Evolutionary conservation across 495 filamentous ascomycete species (phyloP).

Genomic region (Penicillium dipodomyicola): DNA sequence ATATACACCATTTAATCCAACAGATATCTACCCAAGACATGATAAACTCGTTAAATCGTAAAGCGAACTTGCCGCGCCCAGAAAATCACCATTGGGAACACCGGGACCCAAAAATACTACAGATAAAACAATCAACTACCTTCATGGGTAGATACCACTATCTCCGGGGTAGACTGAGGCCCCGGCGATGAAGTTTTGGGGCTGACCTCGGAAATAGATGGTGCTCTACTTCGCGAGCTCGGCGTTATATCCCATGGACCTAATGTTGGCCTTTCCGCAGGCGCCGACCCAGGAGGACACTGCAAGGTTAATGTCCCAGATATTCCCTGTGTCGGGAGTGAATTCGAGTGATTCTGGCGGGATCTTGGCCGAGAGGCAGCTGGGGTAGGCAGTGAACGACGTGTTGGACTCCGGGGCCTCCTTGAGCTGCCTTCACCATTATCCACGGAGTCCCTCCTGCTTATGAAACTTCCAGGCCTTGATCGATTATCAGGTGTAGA

Average conservation of each 20-base stretch:
- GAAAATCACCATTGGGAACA: background rate
- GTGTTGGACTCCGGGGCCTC: background rate
- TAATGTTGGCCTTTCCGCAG: background rate
- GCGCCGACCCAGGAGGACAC: background rate
- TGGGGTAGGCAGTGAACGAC: slow-evolving; percentile 13
- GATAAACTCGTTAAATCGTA: background rate
- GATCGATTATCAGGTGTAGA: slow-evolving; percentile 25
- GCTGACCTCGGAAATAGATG: background rate
- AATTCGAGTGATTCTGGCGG: slow-evolving; percentile 15
- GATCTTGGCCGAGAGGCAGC: slow-evolving; percentile 2
- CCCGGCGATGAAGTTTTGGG: slow-evolving; percentile 1
- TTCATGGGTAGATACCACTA: background rate
- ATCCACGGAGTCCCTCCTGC: slow-evolving; percentile 10
- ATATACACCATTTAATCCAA: background rate
- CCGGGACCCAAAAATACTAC: background rate
- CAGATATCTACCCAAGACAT: background rate
- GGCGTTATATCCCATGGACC: background rate
- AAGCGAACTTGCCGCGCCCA: background rate
- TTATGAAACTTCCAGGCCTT: slow-evolving; percentile 24
- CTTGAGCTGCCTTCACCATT: slow-evolving; percentile 23
- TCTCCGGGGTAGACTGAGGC: background rate
- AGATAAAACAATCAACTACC: background rate
- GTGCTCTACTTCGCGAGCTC: slow-evolving; percentile 1
- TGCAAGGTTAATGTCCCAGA: background rate
- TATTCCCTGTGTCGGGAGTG: slow-evolving; percentile 1